Conservation (phyloP, 2,329 filamentous ascomycete genomes). For the Ceratocystis variospora region DNA sequence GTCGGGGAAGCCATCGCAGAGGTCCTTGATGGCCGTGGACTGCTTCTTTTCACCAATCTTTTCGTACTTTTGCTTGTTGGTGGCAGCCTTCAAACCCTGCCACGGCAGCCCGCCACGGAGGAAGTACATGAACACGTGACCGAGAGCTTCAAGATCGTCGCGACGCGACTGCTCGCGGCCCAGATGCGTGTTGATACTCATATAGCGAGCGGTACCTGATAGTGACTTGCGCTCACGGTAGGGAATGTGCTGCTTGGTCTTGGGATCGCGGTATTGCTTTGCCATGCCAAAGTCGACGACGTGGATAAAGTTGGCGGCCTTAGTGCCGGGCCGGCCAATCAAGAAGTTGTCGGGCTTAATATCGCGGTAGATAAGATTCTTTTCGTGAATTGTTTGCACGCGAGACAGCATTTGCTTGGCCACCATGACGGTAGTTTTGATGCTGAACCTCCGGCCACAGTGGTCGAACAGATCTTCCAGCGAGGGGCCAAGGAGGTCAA, state of each 20-base stretch:
- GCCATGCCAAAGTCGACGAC: conserved; percentile 99
- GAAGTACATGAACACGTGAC: conserved; percentile 65
- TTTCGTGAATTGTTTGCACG: conserved; percentile 90
- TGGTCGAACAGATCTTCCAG: conserved; percentile 96
- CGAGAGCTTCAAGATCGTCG: conserved; percentile 84
- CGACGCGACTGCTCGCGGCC: conserved; percentile 90
- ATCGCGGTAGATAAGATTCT: conserved; percentile 97
- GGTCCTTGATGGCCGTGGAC: conserved; percentile 89
- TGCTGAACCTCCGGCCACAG: conserved; percentile 85
- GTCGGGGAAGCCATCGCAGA: conserved; percentile 90
- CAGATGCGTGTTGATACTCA: conserved; percentile 99
- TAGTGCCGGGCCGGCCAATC: conserved; percentile 80
- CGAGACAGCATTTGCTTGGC: conserved; percentile 97
- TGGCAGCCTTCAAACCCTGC: conserved; percentile 60
- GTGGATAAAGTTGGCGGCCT: conserved; percentile 94
- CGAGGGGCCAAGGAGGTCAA: conserved; percentile 86
- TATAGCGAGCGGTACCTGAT: conserved; percentile 92
- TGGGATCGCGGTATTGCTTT: conserved; percentile 96
- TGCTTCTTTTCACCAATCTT: conserved; percentile 99
- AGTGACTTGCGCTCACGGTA: conserved; percentile 94
- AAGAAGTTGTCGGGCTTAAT: conserved; percentile 99
- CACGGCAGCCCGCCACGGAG: conserved; percentile 56
- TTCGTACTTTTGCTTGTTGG: conserved; percentile 95
- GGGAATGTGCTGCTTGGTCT: conserved; percentile 97
- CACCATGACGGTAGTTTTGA: conserved; percentile 98